Conservation (phyloP, 2,329 filamentous ascomycete genomes). For the Rutstroemia sp. region DNA sequence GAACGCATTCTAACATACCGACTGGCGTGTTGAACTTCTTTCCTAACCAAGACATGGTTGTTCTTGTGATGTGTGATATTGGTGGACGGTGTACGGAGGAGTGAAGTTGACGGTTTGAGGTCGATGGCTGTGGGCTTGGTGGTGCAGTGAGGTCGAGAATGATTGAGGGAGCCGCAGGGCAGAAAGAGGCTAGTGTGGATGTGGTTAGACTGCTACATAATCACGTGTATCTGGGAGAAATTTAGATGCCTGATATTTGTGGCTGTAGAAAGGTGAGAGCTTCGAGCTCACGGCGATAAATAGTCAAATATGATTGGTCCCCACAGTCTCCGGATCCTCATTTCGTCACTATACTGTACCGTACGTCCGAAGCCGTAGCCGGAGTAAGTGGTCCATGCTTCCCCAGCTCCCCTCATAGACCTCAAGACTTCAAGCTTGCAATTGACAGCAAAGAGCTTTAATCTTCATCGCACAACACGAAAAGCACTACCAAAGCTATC, state of each 20-base stretch:
- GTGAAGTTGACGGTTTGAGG: conserved; percentile 11
- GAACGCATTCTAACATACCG: conserved; percentile 50
- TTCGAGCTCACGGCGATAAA: too few species aligned
- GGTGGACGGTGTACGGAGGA: conserved; percentile 26
- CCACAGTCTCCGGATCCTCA: background rate
- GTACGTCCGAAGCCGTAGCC: too few species aligned
- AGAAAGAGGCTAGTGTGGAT: background rate
- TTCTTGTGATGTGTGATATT: conserved; percentile 27
- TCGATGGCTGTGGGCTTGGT: background rate
- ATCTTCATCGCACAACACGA: background rate
- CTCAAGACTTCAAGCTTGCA: background rate
- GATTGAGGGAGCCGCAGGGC: background rate
- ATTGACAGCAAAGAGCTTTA: background rate
- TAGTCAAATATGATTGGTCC: background rate
- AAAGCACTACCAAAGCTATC: background rate
- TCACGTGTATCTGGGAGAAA: background rate
- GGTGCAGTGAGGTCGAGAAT: background rate
- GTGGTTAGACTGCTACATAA: background rate
- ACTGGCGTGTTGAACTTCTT: conserved; percentile 79
- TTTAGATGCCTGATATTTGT: rapidly evolving
- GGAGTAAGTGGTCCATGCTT: too few species aligned
- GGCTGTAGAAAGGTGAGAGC: background rate
- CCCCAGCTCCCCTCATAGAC: too few species aligned
- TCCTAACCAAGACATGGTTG: conserved; percentile 69
- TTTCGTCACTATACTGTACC: background rate